These are phyloP conservation scores for Lipomyces spencermartinsiae DNA, from an alignment of 805 yeast species.

Conservation along the genomic window DNA sequence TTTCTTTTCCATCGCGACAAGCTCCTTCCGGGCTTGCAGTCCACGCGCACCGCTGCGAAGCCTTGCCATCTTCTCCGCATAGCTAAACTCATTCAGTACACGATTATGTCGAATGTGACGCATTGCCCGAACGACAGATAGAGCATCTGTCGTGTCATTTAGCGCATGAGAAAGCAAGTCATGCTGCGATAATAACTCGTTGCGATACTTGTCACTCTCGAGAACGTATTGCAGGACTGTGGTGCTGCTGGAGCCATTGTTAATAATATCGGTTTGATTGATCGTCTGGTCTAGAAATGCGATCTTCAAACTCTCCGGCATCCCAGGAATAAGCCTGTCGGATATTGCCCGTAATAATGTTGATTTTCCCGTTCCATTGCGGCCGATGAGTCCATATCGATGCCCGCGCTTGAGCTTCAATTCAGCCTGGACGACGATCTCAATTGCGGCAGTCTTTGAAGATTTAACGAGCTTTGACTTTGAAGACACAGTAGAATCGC, in stretches of 20 bases:
- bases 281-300: constrained; percentile 4
- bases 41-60: constrained; percentile 10
- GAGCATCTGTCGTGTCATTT: background rate
- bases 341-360: constrained; percentile 6
- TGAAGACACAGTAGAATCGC: background rate
- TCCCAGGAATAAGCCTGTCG: constrained; percentile 7
- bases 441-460: background rate
- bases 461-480: background rate
- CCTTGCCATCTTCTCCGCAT: background rate
- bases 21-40: constrained; percentile 8
- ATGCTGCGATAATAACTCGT: background rate
- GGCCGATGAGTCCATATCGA: constrained; percentile 5
- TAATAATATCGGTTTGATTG: background rate
- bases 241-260: background rate
- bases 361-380: constrained; percentile 12
- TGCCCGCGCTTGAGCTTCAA: constrained; percentile 6
- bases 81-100: background rate
- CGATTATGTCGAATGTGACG: background rate
- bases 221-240: constrained; percentile 6
- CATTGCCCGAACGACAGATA: background rate
- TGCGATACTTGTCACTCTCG: background rate
- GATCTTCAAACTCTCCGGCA: background rate
- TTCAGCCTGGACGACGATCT: background rate
- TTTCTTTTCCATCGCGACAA: constrained; percentile 8
- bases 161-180: background rate